Base-by-base conservation (phyloP, 352 stramenopile genomes). In the Phytophthora pini region DNA sequence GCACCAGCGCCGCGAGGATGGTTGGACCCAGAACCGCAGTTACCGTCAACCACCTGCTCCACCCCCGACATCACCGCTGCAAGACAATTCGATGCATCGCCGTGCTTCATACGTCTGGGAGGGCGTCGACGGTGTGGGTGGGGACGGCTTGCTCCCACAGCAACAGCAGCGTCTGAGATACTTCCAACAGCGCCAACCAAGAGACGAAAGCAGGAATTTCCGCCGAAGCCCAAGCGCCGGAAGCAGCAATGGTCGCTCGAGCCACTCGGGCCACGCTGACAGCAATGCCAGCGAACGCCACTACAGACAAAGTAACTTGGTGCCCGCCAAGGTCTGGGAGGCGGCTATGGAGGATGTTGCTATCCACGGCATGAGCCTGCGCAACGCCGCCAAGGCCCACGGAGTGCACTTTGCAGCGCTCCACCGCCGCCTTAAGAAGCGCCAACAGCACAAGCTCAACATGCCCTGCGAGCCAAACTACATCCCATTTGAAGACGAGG, bases 351-450 rank as follows among this genome's bases (percentile, higher is more conserved):
- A 87, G 48, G 83, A 82, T 48, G 80, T 92, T 12, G 77, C 81
- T 32, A 82, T 85, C 32, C 71, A 89, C 46, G 80, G 80, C 15
- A 89, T 90, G 83, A 92, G 83, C 56, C 70, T 92, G 12, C 79
- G 83, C 31, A 80, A 75, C 24, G 79, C 83, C 2, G 83, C 83
- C 24, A 89, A 87, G 41, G 73, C 70, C 4, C 78, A 88, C 50
- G 79, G 77, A 9, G 79, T 90, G 29, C 80, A 89, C 61, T 90
- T 90, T 48, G 81, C 81, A 1, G 80, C 83, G n/a, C 72, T 92
- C 13, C 74, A 90, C 51, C 80, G 83, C 26, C 76, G 79, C 4
- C 60, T 90, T 13, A 92, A 92, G 68, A 92, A 90, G 59, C 77
- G 83, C 2, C 72, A 79, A 46, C 66, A 72, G 22, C 68, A 82